phyloP scores from a whole-genome alignment of 345 rosid genomes.

The Salix caprea region DNA sequence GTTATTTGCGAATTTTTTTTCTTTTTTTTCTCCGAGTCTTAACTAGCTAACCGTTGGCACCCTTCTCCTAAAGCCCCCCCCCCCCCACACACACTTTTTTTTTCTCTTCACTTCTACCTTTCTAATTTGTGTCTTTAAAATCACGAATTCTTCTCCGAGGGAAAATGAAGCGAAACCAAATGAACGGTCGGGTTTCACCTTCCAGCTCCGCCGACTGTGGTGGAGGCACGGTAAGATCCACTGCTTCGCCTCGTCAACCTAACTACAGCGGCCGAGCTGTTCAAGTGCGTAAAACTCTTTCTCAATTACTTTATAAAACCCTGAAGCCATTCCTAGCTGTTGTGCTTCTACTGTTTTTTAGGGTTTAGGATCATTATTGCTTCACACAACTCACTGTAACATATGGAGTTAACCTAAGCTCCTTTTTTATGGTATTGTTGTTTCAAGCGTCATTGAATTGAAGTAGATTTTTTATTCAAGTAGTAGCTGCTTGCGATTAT shows the following conservation, averaged over 20 bases:
- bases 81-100: background rate
- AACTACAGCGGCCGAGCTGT: slow-evolving; percentile 41
- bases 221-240: slow-evolving; percentile 18
- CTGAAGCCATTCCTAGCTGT: slow-evolving; percentile 1
- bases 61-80: background rate
- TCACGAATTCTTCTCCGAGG: background rate
- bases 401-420: background rate
- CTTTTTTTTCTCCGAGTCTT: no score
- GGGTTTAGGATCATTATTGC: background rate
- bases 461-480: background rate
- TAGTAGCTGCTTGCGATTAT: background rate
- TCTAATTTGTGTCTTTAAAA: background rate
- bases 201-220: slow-evolving; percentile 16
- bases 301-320: background rate
- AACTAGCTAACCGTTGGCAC: background rate
- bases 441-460: background rate
- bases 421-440: background rate
- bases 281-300: slow-evolving; percentile 29
- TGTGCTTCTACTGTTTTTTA: background rate
- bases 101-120: background rate
- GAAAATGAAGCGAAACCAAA: slow-evolving; percentile 29
- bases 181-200: slow-evolving; percentile 24
- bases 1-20: background rate
- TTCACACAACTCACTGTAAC: background rate
- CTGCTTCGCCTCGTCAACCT: slow-evolving; percentile 23